These are phyloP conservation scores for Avena insularis DNA, from an alignment of 176 grass and related monocot genomes.

Conservation along the genomic window DNA sequence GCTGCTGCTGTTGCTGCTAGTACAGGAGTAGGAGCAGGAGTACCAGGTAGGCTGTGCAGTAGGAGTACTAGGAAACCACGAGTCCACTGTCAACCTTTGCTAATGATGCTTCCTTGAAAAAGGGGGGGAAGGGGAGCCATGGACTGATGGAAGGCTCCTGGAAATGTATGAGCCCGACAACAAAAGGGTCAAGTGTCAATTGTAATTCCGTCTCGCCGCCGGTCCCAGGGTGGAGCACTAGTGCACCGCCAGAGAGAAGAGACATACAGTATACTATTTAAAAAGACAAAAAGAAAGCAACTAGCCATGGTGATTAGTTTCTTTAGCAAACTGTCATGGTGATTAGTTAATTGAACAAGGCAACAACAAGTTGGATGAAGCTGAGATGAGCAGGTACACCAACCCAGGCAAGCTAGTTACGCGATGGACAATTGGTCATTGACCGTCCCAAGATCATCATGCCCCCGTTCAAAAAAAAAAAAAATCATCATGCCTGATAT, in stretches of 20 bases:
- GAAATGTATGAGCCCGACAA: neutral
- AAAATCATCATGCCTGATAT: neutral
- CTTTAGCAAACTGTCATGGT: neutral
- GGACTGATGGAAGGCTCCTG: neutral
- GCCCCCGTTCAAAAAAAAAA: no score
- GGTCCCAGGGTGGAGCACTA: neutral
- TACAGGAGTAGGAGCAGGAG: no score
- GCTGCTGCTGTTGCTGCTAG: neutral
- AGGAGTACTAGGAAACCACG: neutral
- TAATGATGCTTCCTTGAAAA: neutral
- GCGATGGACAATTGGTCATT: neutral
- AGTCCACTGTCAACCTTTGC: neutral
- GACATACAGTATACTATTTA: neutral
- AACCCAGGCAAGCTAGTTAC: neutral
- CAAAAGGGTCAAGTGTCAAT: neutral
- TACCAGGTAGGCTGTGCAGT: neutral
- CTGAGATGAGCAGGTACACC: neutral
- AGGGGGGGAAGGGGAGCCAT: neutral
- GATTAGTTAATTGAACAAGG: neutral
- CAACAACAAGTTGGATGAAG: neutral
- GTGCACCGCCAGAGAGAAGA: neutral
- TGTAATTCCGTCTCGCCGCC: slow-evolving; percentile 4
- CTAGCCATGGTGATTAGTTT: neutral
- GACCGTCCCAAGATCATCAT: neutral
- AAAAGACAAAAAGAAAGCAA: neutral